These are phyloP conservation scores for Flagelloscypha sp. DNA, from an alignment of 768 basidiomycete genomes.

Conservation along the genomic window DNA sequence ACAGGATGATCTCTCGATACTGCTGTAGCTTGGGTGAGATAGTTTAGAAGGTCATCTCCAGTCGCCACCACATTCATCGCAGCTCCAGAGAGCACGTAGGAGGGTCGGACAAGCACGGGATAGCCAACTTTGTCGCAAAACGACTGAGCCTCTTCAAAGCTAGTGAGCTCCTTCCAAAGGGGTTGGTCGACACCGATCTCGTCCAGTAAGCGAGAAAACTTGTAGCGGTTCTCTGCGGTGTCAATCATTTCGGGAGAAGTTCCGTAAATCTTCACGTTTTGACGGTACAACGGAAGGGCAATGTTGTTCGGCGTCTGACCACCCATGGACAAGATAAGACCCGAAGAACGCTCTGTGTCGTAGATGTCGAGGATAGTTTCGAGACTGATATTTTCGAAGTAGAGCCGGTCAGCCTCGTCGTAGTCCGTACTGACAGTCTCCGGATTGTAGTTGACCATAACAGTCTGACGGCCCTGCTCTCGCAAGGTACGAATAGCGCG, in stretches of 20 bases:
- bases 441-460: slow-evolving; percentile 99
- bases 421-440: slow-evolving; percentile 99
- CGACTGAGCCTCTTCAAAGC: slow-evolving; percentile 73
- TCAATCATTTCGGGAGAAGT: slow-evolving; percentile 99
- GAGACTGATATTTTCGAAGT: slow-evolving; percentile 97
- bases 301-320: slow-evolving; percentile 99
- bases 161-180: slow-evolving; percentile 92
- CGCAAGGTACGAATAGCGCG: slow-evolving; percentile 93
- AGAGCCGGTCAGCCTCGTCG: slow-evolving; percentile 95
- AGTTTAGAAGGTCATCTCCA: slow-evolving; percentile 81
- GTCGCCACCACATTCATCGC: slow-evolving; percentile 99
- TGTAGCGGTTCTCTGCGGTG: slow-evolving; percentile 98
- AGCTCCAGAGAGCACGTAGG: slow-evolving; percentile 97
- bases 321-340: slow-evolving; percentile 96
- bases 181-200: slow-evolving; percentile 99
- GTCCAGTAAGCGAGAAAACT: slow-evolving; percentile 96
- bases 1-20: slow-evolving; percentile 96
- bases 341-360: slow-evolving; percentile 79
- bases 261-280: slow-evolving; percentile 97
- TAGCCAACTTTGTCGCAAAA: slow-evolving; percentile 94
- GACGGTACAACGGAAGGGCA: slow-evolving; percentile 87
- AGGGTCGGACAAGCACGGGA: slow-evolving; percentile 94
- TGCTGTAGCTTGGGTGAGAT: slow-evolving; percentile 89
- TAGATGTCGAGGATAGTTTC: slow-evolving; percentile 98
- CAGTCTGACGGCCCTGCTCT: slow-evolving; percentile 87